Base-by-base conservation (phyloP, 148 eudicot genomes). In the Silene uniflora region DNA sequence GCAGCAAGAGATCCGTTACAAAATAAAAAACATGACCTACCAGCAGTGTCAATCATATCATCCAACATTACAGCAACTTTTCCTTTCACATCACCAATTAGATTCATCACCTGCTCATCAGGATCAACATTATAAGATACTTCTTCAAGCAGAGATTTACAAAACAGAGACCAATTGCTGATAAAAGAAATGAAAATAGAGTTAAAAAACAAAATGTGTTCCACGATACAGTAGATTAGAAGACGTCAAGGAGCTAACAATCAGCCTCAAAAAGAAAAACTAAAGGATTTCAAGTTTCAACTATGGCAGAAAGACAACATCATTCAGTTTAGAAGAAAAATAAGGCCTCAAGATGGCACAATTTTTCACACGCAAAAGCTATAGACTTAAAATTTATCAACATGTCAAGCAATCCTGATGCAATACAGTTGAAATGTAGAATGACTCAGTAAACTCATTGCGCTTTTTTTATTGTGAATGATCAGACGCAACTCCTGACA, bases 21-120 rank as follows among this genome's bases (percentile, higher is more conserved):
- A 44, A 25, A 49, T 17, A 12, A n/a, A n/a, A n/a, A n/a, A n/a
- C n/a, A n/a, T n/a, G n/a, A n/a, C n/a, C n/a, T n/a, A n/a, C n/a
- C n/a, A 78, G 97, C 98, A 25, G 98, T 93, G 82, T 93, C 98
- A 77, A 93, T 93, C 98, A 93, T 93, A 76, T 93, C 98, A 87
- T 93, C 98, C 63, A 93, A 84, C 98, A 93, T 89, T 14, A 93
- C 97, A 72, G 98, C 98, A 64, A 93, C 98, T 83, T 93, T 93
- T 75, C 98, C 98, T 83, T 79, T 89, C 56, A 93, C 98, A n/a
- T n/a, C n/a, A n/a, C n/a, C n/a, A n/a, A n/a, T n/a, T n/a, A n/a
- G n/a, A n/a, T n/a, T n/a, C n/a, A 83, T 93, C 98, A 55, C 98
- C 98, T 93, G 86, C 73, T 22, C 68, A 61, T 59, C n/a, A 46